A percentile compares a stretch with the other conserved stretches of the same genome.
These are phyloP conservation scores for Talaromyces ruber DNA, from an alignment of 495 filamentous ascomycete species.

Conservation along the genomic window DNA sequence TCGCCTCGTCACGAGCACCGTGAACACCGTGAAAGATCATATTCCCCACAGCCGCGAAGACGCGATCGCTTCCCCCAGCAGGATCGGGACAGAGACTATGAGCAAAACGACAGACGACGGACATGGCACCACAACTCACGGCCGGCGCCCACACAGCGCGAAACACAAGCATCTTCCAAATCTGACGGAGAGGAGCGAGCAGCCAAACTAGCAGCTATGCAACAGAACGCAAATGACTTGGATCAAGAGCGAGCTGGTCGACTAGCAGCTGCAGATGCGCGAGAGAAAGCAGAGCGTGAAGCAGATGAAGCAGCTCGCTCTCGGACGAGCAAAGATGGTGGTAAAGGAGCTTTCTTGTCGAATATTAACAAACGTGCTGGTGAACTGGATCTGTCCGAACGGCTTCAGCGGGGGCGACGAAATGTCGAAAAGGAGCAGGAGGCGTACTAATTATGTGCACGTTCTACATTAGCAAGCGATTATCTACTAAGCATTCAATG, in stretches of 20 bases:
- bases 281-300: slow-evolving; percentile 55
- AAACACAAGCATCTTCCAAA: background rate
- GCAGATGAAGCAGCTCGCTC: slow-evolving; percentile 50
- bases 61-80: slow-evolving; percentile 7
- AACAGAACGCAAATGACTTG: slow-evolving; percentile 69
- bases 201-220: slow-evolving; percentile 78
- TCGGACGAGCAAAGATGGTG: slow-evolving; percentile 48
- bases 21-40: slow-evolving; percentile 7
- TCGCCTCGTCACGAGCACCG: slow-evolving; percentile 10
- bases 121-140: slow-evolving; percentile 4
- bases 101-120: slow-evolving; percentile 5
- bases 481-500: background rate
- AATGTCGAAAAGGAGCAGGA: slow-evolving; percentile 26
- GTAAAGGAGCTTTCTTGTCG: slow-evolving; percentile 53
- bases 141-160: slow-evolving; percentile 2
- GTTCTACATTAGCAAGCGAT: background rate
- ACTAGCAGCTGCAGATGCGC: slow-evolving; percentile 55
- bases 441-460: slow-evolving; percentile 11
- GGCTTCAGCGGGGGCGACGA: slow-evolving; percentile 47
- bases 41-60: slow-evolving; percentile 1
- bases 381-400: slow-evolving; percentile 46
- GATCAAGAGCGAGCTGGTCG: slow-evolving; percentile 66
- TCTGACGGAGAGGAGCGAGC: slow-evolving; percentile 30
- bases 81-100: slow-evolving; percentile 13
- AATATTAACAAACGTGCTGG: slow-evolving; percentile 50